phyloP scores from a whole-genome alignment of 176 grass and related monocot species.

The Raddia distichophylla region DNA sequence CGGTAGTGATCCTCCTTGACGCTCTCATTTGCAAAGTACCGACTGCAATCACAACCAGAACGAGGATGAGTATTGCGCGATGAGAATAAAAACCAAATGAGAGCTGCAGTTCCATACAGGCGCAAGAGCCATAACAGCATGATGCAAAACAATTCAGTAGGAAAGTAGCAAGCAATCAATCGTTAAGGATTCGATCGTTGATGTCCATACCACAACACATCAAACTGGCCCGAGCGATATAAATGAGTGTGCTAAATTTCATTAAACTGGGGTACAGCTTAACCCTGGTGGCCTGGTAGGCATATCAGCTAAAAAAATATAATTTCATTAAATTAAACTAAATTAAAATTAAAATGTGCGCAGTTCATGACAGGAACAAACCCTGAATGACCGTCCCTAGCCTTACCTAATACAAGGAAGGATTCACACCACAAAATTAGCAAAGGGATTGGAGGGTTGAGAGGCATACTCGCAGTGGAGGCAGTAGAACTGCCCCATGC shows the following conservation, averaged over 20 bases:
- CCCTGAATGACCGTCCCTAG: too few species aligned
- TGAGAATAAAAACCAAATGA: slow-evolving; percentile 5
- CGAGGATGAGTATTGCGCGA: neutral
- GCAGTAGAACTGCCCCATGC: slow-evolving; percentile 98
- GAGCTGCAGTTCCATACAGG: neutral
- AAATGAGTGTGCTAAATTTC: too few species aligned
- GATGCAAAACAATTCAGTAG: neutral
- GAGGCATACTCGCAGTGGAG: slow-evolving; percentile 89
- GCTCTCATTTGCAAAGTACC: slow-evolving; percentile 73
- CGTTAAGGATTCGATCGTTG: neutral
- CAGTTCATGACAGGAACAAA: neutral
- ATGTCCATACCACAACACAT: neutral
- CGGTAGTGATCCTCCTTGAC: slow-evolving; percentile 75
- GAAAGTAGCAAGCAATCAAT: neutral
- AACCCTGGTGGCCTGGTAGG: too few species aligned
- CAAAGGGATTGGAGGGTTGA: neutral
- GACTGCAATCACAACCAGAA: slow-evolving; percentile 53
- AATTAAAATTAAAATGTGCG: neutral
- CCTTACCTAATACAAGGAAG: too few species aligned
- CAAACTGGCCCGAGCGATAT: neutral
- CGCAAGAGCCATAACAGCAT: neutral
- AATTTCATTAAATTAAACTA: neutral
- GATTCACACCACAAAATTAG: neutral
- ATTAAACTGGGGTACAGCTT: too few species aligned
- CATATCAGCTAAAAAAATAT: neutral